Base-by-base conservation (phyloP, 2,329 filamentous ascomycete species). In the Amauroascus verrucosus region DNA sequence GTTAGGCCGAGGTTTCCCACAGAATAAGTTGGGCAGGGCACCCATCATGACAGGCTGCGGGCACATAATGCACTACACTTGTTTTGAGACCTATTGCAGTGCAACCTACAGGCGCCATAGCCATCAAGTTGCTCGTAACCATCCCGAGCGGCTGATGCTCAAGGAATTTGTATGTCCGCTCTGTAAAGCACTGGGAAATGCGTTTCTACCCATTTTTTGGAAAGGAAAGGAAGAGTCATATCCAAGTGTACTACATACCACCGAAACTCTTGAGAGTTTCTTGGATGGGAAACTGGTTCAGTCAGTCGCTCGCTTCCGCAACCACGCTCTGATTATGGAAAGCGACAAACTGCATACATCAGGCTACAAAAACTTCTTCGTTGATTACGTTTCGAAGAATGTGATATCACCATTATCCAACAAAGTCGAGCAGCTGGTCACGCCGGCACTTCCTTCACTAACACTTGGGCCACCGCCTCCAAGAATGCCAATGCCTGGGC, bases 31-130 rank as follows among this genome's bases (percentile, higher is more conserved):
- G 32, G 76, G 78, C 26, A 75, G 80, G 16, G 93, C 90, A 0
- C 86, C 91, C 0, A 85, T 97, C 1, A 87, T 90, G 9, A 87
- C 86, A 33, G 88, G 91, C 8, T 98, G 93, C 68, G 93, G 93
- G 2, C 93, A 98, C 67, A 94, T 98, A 64, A 98, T 98, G 93
- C 93, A 98, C 68, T 97, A 87, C 67, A 83, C 81, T 60, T 98
- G 93, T 70, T 98, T 98, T 65, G 89, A 96, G 63, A 81, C 86
- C 38, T 98, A 97, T 64, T 85, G 88, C 59, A 81, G 86, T 44
- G 88, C 91, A 3, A 95, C 88, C 0, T 77, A 84, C 51, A 80
- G 90, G 56, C 81, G 93, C 37, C 94, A 98, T 65, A 81, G 80
- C 18, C 88, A 93, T 62, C 93, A 98, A 67, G 95, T 98, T 67